Evolutionary conservation across 2,329 filamentous ascomycete species (phyloP), one percentile per base, ranked within the genome.

Genomic region (Talaromyces rugulosus): DNA sequence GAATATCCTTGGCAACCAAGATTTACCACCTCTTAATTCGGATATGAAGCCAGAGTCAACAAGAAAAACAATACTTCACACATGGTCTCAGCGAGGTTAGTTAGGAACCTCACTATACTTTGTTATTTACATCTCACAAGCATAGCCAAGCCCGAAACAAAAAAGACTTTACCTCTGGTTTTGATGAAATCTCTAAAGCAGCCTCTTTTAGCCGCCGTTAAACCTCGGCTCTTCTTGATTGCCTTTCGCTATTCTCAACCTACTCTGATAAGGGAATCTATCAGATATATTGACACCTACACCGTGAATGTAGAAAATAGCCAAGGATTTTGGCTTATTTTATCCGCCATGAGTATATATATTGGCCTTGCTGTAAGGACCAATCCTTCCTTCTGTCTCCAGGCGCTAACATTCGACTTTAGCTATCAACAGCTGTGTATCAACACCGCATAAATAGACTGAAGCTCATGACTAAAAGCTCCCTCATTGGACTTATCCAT

Each of bases 401-500:
- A 4, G 9, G 4, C 5, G 16, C 44, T 53, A 44, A 61, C 8
- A 2, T 42, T 5, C 2, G 6, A 36, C 12, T 50, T 3, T 42
- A 78, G 76, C 50, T 77, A 12, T 70, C 72, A 11, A 77, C 75
- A 66, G 74, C 72, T 4, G 70, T 74, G 27, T 78, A 78, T 56
- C 71, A 77, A 53, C 77, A 81, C 64, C 67, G 72, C n/a, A 74
- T 76, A 0, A 77, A 80, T 62, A 77, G 78, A n/a, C 68, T 71
- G 9, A 75, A 77, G 23, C 77, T 77, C 12, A 77, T 79, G 72
- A 69, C 78, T 8, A 71, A 79, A 40, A 76, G 76, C 16, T 74
- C 70, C 0, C 67, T 81, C 12, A 70, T 81, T 11, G 78, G 81
- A 0, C 70, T 85, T 63, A 78, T 87, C 1, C 85, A 82, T 66